These are phyloP conservation scores for Epichloe amarillans DNA, from an alignment of 2,329 filamentous ascomycete genomes.

Conservation along the genomic window DNA sequence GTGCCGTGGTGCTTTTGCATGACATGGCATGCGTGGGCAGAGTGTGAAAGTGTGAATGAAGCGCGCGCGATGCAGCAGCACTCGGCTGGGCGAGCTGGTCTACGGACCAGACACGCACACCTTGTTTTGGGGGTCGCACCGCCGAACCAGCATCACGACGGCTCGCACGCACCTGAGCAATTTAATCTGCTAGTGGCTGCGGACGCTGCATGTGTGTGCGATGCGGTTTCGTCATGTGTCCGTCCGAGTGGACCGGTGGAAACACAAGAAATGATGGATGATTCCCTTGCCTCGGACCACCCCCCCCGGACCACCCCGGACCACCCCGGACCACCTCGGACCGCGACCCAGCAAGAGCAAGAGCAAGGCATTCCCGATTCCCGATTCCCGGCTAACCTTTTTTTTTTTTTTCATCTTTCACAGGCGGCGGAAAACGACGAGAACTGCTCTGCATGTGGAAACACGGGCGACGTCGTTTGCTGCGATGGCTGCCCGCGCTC, in stretches of 20 bases:
- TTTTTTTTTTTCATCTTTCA: not conserved
- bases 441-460: conserved; percentile 74
- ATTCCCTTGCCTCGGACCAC: not conserved
- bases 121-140: no score
- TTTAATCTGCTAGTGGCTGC: conserved; percentile 1
- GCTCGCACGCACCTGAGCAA: not conserved
- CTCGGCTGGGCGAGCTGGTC: no score
- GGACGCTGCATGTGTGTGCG: not conserved
- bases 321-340: not conserved
- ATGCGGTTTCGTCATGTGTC: conserved; percentile 2
- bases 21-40: not conserved
- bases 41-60: not conserved
- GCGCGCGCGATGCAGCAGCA: not conserved
- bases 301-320: not conserved
- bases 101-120: no score
- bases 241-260: not conserved
- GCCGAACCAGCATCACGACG: conserved; percentile 2
- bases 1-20: not conserved
- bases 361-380: conserved; percentile 1
- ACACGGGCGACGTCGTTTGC: conserved; percentile 74
- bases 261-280: not conserved
- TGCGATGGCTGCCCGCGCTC: conserved; percentile 86
- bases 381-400: conserved; percentile 18
- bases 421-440: conserved; percentile 63
- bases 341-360: not conserved